phyloP scores from a whole-genome alignment of 179 eudicot species.

The Spergularia azorica region DNA sequence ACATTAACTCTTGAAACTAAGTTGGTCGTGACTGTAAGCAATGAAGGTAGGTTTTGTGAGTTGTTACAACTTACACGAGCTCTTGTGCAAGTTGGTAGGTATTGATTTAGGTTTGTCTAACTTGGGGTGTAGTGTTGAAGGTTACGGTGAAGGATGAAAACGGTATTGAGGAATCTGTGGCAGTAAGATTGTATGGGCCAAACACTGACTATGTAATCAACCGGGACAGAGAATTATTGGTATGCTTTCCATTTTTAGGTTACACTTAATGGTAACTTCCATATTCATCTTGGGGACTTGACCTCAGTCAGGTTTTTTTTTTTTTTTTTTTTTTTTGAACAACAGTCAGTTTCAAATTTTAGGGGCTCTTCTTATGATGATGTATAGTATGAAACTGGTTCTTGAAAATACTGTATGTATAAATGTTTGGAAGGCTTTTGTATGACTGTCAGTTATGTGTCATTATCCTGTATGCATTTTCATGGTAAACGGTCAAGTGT shows the following conservation, averaged over 20 bases:
- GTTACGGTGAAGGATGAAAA: constrained; percentile 68
- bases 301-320: background rate
- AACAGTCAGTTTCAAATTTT: background rate
- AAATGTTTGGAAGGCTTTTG: background rate
- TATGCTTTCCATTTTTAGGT: constrained; percentile 27
- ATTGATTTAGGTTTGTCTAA: constrained; percentile 4
- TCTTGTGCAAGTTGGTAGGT: background rate
- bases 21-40: background rate
- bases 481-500: background rate
- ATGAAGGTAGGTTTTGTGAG: background rate
- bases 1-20: background rate
- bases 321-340: background rate
- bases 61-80: background rate
- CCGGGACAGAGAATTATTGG: constrained; percentile 85
- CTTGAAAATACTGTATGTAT: background rate
- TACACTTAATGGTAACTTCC: background rate
- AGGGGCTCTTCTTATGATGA: background rate
- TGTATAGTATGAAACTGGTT: constrained; percentile 1
- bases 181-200: constrained; percentile 91
- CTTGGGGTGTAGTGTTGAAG: constrained; percentile 75
- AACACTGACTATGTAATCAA: constrained; percentile 91
- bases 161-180: constrained; percentile 45
- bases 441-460: background rate
- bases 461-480: background rate
- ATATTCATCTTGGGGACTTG: background rate